A percentile compares a stretch with the other conserved stretches of the same genome.
Evolutionary conservation across 371 early-diverging fungal genomes (phyloP).

Genomic region (Haplosporangium sp.): DNA sequence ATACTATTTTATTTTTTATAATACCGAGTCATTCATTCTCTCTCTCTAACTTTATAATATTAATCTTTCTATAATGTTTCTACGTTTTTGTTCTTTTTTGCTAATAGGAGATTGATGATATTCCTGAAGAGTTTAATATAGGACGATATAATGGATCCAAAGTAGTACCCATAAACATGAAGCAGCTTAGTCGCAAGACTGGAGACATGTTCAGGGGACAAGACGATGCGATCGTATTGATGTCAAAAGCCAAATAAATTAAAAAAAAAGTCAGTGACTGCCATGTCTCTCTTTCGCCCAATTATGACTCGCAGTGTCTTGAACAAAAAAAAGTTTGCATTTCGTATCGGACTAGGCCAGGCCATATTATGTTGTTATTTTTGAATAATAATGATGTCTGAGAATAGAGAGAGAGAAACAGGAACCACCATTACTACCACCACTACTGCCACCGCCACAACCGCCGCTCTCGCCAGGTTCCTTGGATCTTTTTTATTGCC

Average conservation of each 20-base stretch:
- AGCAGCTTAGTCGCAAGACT: conserved; percentile 67
- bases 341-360: conserved; percentile 19
- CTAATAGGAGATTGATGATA: conserved; percentile 68
- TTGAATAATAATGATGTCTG: background rate
- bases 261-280: background rate
- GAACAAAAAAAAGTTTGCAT: background rate
- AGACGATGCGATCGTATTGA: conserved; percentile 65
- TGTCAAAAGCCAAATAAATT: conserved; percentile 16
- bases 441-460: too few species aligned
- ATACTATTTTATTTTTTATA: background rate
- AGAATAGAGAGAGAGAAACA: background rate
- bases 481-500: background rate
- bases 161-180: conserved; percentile 70
- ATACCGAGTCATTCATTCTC: background rate
- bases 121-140: conserved; percentile 65
- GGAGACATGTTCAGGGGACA: conserved; percentile 66
- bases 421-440: background rate
- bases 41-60: background rate
- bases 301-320: conserved; percentile 4
- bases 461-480: too few species aligned
- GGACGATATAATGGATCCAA: conserved; percentile 73
- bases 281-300: conserved; percentile 9
- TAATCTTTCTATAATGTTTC: too few species aligned
- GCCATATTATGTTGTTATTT: background rate
- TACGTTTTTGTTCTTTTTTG: background rate